phyloP scores from a whole-genome alignment of 208 protist species.

The Zelonia costaricensis region DNA sequence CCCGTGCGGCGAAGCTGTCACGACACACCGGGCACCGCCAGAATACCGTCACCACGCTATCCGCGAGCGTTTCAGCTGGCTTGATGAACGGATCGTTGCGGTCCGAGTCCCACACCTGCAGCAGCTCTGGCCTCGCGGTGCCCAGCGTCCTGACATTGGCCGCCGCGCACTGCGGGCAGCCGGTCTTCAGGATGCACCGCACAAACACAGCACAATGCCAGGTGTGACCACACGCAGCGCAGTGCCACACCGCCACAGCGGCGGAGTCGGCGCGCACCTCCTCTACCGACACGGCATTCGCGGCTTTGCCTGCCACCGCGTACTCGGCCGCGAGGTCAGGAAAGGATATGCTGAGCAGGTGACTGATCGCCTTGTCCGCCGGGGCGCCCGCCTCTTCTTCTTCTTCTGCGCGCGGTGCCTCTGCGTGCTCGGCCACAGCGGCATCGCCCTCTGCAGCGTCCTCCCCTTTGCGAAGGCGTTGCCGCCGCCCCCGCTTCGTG shows the following conservation, averaged over 20 bases:
- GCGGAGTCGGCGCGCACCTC: conserved; percentile 50
- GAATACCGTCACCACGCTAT: conserved; percentile 43
- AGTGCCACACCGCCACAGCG: conserved; percentile 58
- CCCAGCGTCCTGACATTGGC: conserved; percentile 33
- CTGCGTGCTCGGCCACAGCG: neutral
- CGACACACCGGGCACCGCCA: conserved; percentile 66
- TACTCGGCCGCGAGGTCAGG: conserved; percentile 76
- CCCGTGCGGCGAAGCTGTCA: conserved; percentile 58
- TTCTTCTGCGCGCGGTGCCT: neutral
- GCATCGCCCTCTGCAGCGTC: neutral
- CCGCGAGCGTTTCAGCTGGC: conserved; percentile 35
- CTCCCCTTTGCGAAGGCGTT: neutral
- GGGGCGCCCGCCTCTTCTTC: no score
- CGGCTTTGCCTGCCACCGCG: conserved; percentile 23
- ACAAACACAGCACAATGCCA: conserved; percentile 78
- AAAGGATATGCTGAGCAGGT: conserved; percentile 40
- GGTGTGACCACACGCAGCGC: conserved; percentile 40
- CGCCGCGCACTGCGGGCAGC: conserved; percentile 59
- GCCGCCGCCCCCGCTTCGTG: neutral
- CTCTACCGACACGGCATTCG: conserved; percentile 37
- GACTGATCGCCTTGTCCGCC: conserved; percentile 36
- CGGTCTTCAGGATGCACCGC: conserved; percentile 64
- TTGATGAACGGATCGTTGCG: conserved; percentile 72
- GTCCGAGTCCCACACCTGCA: conserved; percentile 54
- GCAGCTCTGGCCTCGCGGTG: conserved; percentile 40